phyloP scores from a whole-genome alignment of 768 basidiomycete species.

The Panaeolus papilionaceus region DNA sequence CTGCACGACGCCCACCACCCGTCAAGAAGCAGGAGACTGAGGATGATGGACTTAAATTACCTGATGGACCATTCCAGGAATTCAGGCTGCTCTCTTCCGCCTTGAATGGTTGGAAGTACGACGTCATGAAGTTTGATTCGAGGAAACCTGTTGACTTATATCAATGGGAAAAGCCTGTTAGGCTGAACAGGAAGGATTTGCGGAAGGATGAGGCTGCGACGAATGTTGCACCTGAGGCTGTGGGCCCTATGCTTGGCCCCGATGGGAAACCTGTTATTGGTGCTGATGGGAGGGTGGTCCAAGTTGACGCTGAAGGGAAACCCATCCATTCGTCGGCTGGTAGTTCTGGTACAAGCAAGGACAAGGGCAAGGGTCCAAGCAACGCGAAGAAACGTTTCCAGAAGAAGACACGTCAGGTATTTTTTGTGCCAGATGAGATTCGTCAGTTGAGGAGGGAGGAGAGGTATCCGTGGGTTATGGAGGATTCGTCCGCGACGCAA shows the following conservation, averaged over 20 bases:
- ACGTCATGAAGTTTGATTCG: constrained; percentile 91
- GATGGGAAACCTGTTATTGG: constrained; percentile 89
- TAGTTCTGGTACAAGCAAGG: constrained; percentile 31
- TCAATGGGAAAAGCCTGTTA: constrained; percentile 76
- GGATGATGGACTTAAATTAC: constrained; percentile 61
- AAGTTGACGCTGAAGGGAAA: constrained; percentile 81
- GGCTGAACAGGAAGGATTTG: constrained; percentile 87
- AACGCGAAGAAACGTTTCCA: constrained; percentile 72
- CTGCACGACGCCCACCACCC: constrained; percentile 41
- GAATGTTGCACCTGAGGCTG: constrained; percentile 53
- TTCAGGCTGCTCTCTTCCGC: constrained; percentile 81
- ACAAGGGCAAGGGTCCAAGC: constrained; percentile 51
- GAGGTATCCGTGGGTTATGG: constrained; percentile 91
- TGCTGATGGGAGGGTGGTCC: constrained; percentile 75
- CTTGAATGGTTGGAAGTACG: constrained; percentile 89
- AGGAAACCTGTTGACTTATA: constrained; percentile 74
- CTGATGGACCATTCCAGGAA: constrained; percentile 74
- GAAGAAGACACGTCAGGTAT: constrained; percentile 87
- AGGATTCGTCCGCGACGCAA: constrained; percentile 66
- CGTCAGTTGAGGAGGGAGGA: constrained; percentile 85
- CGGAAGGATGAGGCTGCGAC: constrained; percentile 51
- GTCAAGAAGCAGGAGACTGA: constrained; percentile 38
- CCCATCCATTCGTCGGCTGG: constrained; percentile 55
- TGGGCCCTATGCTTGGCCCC: constrained; percentile 76
- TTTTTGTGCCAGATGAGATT: constrained; percentile 77